phyloP scores from a whole-genome alignment of 2,329 filamentous ascomycete species.

The Ophiostoma populinum region DNA sequence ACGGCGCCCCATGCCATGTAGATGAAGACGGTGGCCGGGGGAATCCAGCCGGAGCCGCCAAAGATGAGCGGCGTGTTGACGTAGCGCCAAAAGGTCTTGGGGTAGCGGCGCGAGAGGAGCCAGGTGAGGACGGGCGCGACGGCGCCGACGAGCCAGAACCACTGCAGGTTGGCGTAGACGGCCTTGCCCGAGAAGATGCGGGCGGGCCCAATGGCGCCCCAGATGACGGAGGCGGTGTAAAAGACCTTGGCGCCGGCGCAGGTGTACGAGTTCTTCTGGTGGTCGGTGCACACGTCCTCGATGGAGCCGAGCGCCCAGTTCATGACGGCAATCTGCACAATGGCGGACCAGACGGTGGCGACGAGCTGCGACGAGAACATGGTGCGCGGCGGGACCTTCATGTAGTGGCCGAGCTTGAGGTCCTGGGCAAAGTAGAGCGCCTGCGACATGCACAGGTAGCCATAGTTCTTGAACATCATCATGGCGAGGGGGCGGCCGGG shows the following conservation, averaged over 20 bases:
- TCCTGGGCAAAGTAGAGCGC: slow-evolving; percentile 47
- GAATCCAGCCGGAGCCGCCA: slow-evolving; percentile 43
- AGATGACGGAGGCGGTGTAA: slow-evolving; percentile 55
- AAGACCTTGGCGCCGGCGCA: slow-evolving; percentile 37
- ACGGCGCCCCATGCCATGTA: slow-evolving; percentile 56
- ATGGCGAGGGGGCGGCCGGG: slow-evolving; percentile 53
- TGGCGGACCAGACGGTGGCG: slow-evolving; percentile 42
- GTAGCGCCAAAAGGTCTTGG: slow-evolving; percentile 44
- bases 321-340: slow-evolving; percentile 47
- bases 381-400: slow-evolving; percentile 48
- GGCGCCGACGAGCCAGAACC: slow-evolving; percentile 54
- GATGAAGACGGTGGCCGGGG: slow-evolving; percentile 52
- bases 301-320: slow-evolving; percentile 50
- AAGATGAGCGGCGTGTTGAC: slow-evolving; percentile 53
- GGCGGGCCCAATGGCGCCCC: slow-evolving; percentile 54
- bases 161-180: slow-evolving; percentile 47
- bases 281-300: slow-evolving; percentile 37
- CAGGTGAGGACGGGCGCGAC: slow-evolving; percentile 46
- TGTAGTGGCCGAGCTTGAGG: slow-evolving; percentile 57
- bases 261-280: slow-evolving; percentile 38
- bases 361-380: slow-evolving; percentile 44
- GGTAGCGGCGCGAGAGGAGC: slow-evolving; percentile 42
- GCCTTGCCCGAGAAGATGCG: slow-evolving; percentile 49
- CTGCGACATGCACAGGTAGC: slow-evolving; percentile 47
- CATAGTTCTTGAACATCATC: slow-evolving; percentile 54